Evolutionary conservation across 768 basidiomycete species (phyloP), one percentile per base, ranked within the genome.

Genomic region (Coprinopsis cinerea): DNA sequence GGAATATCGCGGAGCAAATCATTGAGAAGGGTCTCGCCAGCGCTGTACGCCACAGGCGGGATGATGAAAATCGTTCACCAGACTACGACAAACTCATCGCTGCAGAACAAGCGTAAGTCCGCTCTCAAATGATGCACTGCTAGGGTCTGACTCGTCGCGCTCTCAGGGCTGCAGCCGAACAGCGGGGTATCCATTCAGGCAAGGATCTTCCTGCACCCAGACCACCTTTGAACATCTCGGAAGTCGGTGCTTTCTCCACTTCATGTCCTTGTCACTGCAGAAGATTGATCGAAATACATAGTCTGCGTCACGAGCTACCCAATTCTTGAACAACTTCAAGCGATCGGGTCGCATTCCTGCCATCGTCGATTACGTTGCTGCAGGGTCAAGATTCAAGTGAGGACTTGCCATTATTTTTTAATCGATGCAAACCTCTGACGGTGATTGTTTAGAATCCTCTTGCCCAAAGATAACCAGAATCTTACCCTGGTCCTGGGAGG

Each of bases 31-130:
- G 96, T 41, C 70, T 95, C 25, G 91, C 92, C 2, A 87, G 82
- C 49, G 86, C 88, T 9, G 82, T 98, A 23, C 83, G 95, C 40
- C 95, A 99, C 67, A 88, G 84, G 61, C 82, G 91, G 18, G 94
- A 95, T 57, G 95, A 98, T 61, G 95, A 98, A 65, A 89, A 94
- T 58, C 81, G 94, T 41, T 94, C 94, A n/a, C 77, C 86, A 4
- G 95, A 97, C 61, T 92, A 92, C 56, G 96, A 99, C 70, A 93
- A 92, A 69, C 72, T 98, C 37, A 92, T 97, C 78, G 82, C 85
- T 24, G 96, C 93, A 6, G 95, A 99, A 65, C 92, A 94, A 70
- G 70, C 70, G 92, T 94, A 58, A 67, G 88, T 74, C 20, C 13
- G 24, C 15, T 13, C 22, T 17, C 37, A 35, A 20, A 6, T 39